phyloP scores from a whole-genome alignment of 2,329 filamentous ascomycete species.

The Saccharata proteae region DNA sequence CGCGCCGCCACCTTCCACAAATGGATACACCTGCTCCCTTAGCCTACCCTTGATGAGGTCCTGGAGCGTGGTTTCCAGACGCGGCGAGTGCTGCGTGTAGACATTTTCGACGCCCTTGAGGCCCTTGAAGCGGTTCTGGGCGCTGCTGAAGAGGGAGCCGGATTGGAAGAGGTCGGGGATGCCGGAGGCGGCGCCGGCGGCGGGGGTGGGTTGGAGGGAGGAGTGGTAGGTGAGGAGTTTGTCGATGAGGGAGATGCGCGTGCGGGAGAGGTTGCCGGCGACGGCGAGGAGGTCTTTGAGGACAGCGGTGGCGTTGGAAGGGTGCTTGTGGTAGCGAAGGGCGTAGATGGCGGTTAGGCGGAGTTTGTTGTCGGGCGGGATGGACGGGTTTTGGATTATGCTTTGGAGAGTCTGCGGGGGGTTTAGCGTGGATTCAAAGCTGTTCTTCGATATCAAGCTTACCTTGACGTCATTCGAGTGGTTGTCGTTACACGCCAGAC shows the following conservation, averaged over 20 bases:
- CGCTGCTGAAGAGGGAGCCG: conserved; percentile 74
- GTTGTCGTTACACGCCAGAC: conserved; percentile 91
- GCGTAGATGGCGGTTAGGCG: conserved; percentile 90
- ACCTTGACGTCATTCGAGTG: conserved; percentile 86
- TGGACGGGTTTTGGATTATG: conserved; percentile 67
- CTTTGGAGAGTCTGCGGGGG: conserved; percentile 63
- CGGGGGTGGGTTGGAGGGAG: conserved; percentile 59
- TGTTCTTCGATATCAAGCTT: conserved; percentile 11
- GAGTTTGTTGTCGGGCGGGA: conserved; percentile 73
- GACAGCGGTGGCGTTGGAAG: conserved; percentile 70
- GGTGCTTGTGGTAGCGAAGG: conserved; percentile 78
- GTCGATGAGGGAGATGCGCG: conserved; percentile 65
- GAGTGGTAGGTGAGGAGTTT: conserved; percentile 77
- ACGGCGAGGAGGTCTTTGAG: conserved; percentile 77
- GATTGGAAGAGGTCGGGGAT: conserved; percentile 90
- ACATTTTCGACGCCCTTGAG: conserved; percentile 97
- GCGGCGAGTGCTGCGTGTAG: conserved; percentile 91
- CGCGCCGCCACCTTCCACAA: conserved; percentile 75
- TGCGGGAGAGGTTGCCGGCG: conserved; percentile 65
- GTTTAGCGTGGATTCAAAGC: no score
- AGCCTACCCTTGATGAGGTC: conserved; percentile 86
- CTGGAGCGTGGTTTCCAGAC: conserved; percentile 76
- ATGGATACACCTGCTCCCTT: conserved; percentile 80
- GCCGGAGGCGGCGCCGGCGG: conserved; percentile 57
- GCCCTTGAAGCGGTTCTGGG: conserved; percentile 79